Base-by-base conservation (phyloP, 352 stramenopile genomes). In the Elongisporangium undulatum region DNA sequence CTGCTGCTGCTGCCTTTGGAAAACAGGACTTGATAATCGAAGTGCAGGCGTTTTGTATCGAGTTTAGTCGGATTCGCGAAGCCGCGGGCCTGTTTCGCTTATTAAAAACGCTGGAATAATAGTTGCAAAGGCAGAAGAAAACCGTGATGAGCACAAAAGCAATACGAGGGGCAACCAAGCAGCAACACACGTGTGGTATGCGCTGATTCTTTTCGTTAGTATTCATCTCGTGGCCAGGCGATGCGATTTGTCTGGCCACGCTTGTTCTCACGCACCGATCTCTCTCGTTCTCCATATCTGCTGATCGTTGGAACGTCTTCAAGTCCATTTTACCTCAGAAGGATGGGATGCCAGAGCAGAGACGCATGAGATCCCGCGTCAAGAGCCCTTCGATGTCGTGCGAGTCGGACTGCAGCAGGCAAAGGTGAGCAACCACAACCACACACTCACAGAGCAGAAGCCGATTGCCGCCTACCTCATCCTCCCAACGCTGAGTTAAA, bases 41-140 rank as follows among this genome's bases (percentile, higher is more conserved):
- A 72, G 91, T 99, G 41, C 96, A 99, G 73, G 92, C 97, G 61
- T 99, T 99, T 82, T 99, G 97, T 82, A 99, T 99, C 69, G 95
- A 99, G 76, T 99, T 99, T 86, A 98, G 92, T 72, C 86, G 96
- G 51, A 99, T 99, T 71, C 86, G 95, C 55, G 97, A 99, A 75
- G 97, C 97, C 58, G 93, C 95, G 22, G 90, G 90, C 34, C 79
- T 99, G 41, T 99, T 99, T 64, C 95, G 96, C 68, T 84, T 99
- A 72, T 81, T 99, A 57, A 99, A 99, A 75, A 98, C 87, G 51
- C 79, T 98, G 63, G 89, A 98, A 85, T 97, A 89, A 83, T 76
- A 82, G 67, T 62, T 53, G 63, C 50, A 26, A 66, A 63, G 53
- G 52, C 62, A 73, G 38, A 66, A 63, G 49, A n/a, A 54, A 22